Base-by-base conservation (phyloP, 768 basidiomycete species). In the Kwoniella heveanensis region DNA sequence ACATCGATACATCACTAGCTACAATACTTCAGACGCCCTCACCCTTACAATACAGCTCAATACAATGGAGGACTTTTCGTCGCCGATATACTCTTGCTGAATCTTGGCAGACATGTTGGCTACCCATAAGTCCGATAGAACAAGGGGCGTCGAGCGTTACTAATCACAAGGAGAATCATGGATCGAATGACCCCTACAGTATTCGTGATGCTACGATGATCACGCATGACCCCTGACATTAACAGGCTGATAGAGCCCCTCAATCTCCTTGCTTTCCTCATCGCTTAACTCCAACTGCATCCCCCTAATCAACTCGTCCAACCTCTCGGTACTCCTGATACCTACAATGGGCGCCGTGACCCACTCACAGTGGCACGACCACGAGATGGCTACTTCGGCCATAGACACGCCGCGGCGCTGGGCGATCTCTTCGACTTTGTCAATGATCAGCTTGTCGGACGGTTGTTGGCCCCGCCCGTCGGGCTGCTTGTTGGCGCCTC, bases 331-430 rank as follows among this genome's bases (percentile, higher is more conserved):
- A 29, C 83, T 85, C 1, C 84, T 85, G 0, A 83, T 82, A 0
- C 86, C 87, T 32, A 87, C 82, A 68, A 88, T 86, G 0, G 87
- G 87, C 1, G 86, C 86, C 0, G 85, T 80, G 4, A 88, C 83
- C 26, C 82, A 81, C n/a, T 82, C 79, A 66, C 83, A 83, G 2
- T 81, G 70, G 55, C 85, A 65, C 2, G 81, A 77, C 86, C 86
- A 88, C 13, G 85, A 84, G 25, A 86, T 66, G 2, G 85, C 81
- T 7, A 86, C 77, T 57, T 76, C 66, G 0, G 86, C 85, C 87
- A 88, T 88, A 29, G 80, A 83, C 6, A 82, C 76, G 3, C 82
- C 82, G 48, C 82, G 83, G 49, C 83, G 82, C 69, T 84, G 85
- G 2, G 86, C 84, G 51, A 88, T 77, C 57, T 83, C 80, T 67